Conservation (phyloP, 2,329 filamentous ascomycete species). For the Alternaria arborescens region DNA sequence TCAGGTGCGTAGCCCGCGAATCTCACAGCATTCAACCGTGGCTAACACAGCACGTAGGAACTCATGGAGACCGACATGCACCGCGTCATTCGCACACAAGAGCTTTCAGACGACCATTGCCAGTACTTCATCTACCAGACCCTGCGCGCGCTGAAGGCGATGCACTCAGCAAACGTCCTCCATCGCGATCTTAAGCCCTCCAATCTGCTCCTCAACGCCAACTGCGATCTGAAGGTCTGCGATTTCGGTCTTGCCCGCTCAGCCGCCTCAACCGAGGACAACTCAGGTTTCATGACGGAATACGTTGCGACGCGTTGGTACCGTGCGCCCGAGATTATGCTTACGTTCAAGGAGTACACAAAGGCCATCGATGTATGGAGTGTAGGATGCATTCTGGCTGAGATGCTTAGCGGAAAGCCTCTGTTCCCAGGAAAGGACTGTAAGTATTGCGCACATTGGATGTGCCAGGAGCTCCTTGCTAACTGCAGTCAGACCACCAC, state of each 20-base stretch:
- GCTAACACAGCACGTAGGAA: conserved; percentile 66
- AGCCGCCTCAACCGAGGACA: conserved; percentile 96
- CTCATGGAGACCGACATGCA: conserved; percentile 99
- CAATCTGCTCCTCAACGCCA: conserved; percentile 95
- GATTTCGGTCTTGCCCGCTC: conserved; percentile 97
- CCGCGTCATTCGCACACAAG: conserved; percentile 96
- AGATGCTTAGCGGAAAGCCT: conserved; percentile 99
- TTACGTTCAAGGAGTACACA: conserved; percentile 99
- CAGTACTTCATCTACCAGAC: conserved; percentile 99
- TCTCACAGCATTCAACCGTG: not conserved
- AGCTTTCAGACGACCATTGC: conserved; percentile 98
- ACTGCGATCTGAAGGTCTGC: conserved; percentile 98
- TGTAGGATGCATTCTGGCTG: conserved; percentile 95
- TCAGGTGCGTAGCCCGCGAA: conserved; percentile 66
- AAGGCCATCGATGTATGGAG: conserved; percentile 99
- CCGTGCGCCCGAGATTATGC: conserved; percentile 98
- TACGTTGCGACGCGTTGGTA: conserved; percentile 99
- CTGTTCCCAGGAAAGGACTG: conserved; percentile 98
- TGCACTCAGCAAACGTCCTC: conserved; percentile 98
- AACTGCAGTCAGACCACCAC: conserved; percentile 77
- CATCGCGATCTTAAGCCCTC: conserved; percentile 98
- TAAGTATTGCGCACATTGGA: conserved; percentile 57
- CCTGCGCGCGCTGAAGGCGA: conserved; percentile 93
- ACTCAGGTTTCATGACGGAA: conserved; percentile 99
- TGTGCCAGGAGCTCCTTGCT: conserved; percentile 10